Percentiles rank a stretch among this genome's conserved stretches.
phyloP scores from a whole-genome alignment of 257 asterid genomes.

The Plantago major region DNA sequence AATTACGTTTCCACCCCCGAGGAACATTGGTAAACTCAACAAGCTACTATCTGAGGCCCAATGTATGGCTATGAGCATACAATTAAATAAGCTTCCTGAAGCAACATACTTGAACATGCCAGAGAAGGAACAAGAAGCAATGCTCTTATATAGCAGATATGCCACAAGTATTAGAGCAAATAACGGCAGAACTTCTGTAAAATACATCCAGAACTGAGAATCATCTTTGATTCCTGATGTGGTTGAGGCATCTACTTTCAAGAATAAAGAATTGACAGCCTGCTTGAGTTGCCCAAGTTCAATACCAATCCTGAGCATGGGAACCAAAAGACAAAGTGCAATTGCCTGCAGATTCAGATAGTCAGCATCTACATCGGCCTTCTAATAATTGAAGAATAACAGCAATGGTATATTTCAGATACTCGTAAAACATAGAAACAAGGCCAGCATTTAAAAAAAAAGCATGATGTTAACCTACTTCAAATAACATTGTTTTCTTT shows the following conservation, averaged over 20 bases:
- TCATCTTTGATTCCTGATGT: conserved; percentile 39
- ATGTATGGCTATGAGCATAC: conserved; percentile 48
- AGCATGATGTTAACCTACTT: conserved; percentile 37
- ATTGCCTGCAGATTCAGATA: conserved; percentile 55
- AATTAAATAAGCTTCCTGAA: conserved; percentile 47
- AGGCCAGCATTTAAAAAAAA: neutral
- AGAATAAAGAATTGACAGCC: conserved; percentile 55
- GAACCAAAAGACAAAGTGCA: conserved; percentile 61
- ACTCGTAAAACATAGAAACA: conserved; percentile 6
- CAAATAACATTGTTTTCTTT: conserved; percentile 56
- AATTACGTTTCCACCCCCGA: conserved; percentile 43
- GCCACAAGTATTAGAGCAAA: conserved; percentile 57
- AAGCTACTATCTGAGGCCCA: conserved; percentile 62
- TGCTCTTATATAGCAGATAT: conserved; percentile 50
- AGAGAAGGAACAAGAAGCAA: conserved; percentile 29
- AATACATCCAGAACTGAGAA: conserved; percentile 46
- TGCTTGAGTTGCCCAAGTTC: conserved; percentile 64
- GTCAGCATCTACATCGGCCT: neutral
- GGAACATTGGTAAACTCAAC: conserved; percentile 25
- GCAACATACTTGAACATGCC: conserved; percentile 57
- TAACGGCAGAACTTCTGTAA: conserved; percentile 54
- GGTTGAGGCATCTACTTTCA: conserved; percentile 55
- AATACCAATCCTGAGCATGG: conserved; percentile 69
- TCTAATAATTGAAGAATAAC: conserved; percentile 3
- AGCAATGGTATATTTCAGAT: conserved; percentile 2